Evolutionary conservation across 2,329 filamentous ascomycete genomes (phyloP).

Genomic region (Pseudogymnoascus sp.): DNA sequence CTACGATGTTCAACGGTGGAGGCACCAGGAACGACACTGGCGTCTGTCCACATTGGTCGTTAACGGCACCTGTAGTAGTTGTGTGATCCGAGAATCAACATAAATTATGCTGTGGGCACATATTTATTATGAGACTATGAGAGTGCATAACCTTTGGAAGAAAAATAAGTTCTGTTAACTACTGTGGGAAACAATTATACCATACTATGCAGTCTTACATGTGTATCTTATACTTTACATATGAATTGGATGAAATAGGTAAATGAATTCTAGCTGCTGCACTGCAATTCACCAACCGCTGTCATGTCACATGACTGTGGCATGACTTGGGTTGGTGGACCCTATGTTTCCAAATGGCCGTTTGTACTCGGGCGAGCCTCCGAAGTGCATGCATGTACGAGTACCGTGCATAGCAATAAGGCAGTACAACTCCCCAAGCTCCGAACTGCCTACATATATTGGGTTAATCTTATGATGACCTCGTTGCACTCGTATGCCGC

Average conservation of each 20-base stretch:
- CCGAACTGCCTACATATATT: not conserved
- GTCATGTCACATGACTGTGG: not conserved
- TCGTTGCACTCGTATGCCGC: not conserved
- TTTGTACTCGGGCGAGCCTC: not conserved
- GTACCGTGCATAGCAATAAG: not conserved
- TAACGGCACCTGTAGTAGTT: not conserved
- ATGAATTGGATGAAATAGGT: not conserved
- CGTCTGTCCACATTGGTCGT: not conserved
- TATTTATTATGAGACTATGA: not conserved
- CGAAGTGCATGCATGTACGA: not conserved
- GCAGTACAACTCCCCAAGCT: not conserved
- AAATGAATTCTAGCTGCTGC: not conserved
- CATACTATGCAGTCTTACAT: not conserved
- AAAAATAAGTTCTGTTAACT: not conserved
- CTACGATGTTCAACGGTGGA: not conserved
- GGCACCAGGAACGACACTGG: not conserved
- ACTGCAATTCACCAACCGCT: not conserved
- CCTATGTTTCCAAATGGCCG: not conserved
- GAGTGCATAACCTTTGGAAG: not conserved
- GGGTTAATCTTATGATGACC: conserved; percentile 1
- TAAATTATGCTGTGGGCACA: not conserved
- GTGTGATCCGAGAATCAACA: not conserved
- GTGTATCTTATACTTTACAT: not conserved
- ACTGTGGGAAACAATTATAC: not conserved
- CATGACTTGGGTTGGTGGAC: not conserved